Conservation (phyloP, 495 filamentous ascomycete genomes). For the Aspergillus cavernicola region DNA sequence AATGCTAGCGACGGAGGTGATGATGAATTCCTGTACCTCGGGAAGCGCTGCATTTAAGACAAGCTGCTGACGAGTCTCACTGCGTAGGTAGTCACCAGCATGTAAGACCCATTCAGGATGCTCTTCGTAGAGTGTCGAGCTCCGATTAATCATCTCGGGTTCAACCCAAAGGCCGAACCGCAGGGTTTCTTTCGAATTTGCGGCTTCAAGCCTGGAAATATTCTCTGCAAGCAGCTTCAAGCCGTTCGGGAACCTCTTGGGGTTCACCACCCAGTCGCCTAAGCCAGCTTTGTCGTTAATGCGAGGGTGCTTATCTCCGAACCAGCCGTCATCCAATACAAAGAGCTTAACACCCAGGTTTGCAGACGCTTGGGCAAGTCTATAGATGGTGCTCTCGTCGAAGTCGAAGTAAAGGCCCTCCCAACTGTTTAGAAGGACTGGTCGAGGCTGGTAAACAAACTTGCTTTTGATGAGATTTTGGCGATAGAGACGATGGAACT, state of each 20-base stretch:
- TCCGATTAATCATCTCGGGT: constrained; percentile 56
- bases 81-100: constrained; percentile 48
- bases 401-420: constrained; percentile 44
- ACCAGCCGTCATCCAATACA: constrained; percentile 58
- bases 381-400: constrained; percentile 44
- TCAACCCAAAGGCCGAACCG: constrained; percentile 56
- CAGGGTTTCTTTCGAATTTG: too few species aligned
- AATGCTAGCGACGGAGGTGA: constrained; percentile 42
- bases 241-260: constrained; percentile 47
- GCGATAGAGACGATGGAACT: constrained; percentile 50
- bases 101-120: constrained; percentile 56
- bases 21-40: constrained; percentile 55
- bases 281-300: constrained; percentile 45
- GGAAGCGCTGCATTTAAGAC: constrained; percentile 49
- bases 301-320: constrained; percentile 51
- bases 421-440: constrained; percentile 55
- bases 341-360: constrained; percentile 49
- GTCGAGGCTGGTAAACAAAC: constrained; percentile 43
- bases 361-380: constrained; percentile 46
- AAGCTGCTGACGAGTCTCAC: constrained; percentile 46
- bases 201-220: too few species aligned
- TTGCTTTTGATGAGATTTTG: constrained; percentile 53
- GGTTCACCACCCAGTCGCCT: constrained; percentile 54
- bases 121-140: constrained; percentile 47
- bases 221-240: constrained; percentile 39